Base-by-base conservation (phyloP, 345 rosid genomes). In the Pistacia atlantica region DNA sequence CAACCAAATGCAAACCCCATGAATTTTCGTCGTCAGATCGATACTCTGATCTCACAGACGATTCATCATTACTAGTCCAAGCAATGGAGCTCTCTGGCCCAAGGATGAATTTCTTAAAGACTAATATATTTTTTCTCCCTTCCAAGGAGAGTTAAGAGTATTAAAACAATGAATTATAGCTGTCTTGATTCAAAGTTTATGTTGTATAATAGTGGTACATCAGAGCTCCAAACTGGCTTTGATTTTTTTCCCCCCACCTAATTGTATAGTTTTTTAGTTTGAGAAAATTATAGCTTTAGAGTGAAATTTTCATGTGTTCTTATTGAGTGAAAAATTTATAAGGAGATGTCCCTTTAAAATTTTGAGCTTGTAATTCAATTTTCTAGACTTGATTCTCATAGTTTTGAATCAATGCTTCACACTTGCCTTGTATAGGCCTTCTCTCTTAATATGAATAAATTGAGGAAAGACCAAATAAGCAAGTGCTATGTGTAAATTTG, bases 31-130 rank as follows among this genome's bases (percentile, higher is more conserved):
- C 95, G 0, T 95, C 99, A 1, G 98, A 95, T 64, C 73, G 99
- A 71, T 95, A 90, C 73, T 95, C 99, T 28, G 98, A 95, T 84
- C 97, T 95, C 80, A 95, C 97, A 4, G 98, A 93, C 57, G 99
- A 95, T 88, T 95, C 99, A 64, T 89, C 91, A 48, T 81, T 93
- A 77, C 89, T 95, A 71, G 97, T 80, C 75, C 98, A 95, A 84
- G 99, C 99, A 67, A 95, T 95, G 97, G 99, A 95, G 80, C 97
- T 95, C 58, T 95, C 99, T 28, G 98, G 99, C 38, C 99, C 99
- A 25, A 90, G 99, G 87, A n/a, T 95, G 89, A 95, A 73, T 31
- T 63, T 55, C 83, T 54, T 71, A 14, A 11, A 17, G 46, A 58
- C 12, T 67, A 13, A 8, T 31, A 45, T 33, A 67, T 31, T 42